Conservation (phyloP, 1,139 yeast species). For the Yueomyces sp. region DNA sequence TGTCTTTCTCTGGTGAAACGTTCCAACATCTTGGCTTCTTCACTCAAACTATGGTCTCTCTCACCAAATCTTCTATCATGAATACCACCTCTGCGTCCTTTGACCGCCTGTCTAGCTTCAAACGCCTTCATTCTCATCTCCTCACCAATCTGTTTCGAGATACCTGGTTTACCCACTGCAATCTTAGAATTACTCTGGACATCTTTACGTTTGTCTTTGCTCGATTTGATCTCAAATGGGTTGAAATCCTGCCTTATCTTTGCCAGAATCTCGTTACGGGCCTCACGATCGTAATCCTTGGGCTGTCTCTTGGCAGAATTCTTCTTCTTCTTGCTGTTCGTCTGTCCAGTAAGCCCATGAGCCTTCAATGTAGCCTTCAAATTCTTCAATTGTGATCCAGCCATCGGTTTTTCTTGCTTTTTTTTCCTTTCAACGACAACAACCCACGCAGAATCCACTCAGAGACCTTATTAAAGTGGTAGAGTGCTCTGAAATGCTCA, state of each 20-base stretch:
- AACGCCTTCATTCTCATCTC: conserved; percentile 58
- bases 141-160: conserved; percentile 66
- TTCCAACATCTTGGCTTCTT: conserved; percentile 90
- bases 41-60: conserved; percentile 51
- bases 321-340: conserved; percentile 43
- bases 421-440: neutral
- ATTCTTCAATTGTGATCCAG: conserved; percentile 80
- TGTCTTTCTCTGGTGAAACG: conserved; percentile 86
- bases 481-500: no score
- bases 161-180: conserved; percentile 62
- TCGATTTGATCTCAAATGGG: conserved; percentile 73
- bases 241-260: conserved; percentile 73
- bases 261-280: conserved; percentile 40
- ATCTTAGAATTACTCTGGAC: conserved; percentile 39
- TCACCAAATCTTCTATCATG: conserved; percentile 91
- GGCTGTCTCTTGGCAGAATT: conserved; percentile 38
- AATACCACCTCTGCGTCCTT: conserved; percentile 67
- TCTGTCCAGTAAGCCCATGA: conserved; percentile 74
- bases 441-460: no score
- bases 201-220: conserved; percentile 52
- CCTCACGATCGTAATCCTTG: conserved; percentile 60
- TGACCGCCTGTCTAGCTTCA: conserved; percentile 45
- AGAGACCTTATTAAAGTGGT: no score
- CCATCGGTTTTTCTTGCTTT: conserved; percentile 36
- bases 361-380: conserved; percentile 65